A percentile compares a stretch with the other conserved stretches of the same genome.
Evolutionary conservation across 163 green algal species (phyloP).

Genomic region (Volvox carteri): DNA sequence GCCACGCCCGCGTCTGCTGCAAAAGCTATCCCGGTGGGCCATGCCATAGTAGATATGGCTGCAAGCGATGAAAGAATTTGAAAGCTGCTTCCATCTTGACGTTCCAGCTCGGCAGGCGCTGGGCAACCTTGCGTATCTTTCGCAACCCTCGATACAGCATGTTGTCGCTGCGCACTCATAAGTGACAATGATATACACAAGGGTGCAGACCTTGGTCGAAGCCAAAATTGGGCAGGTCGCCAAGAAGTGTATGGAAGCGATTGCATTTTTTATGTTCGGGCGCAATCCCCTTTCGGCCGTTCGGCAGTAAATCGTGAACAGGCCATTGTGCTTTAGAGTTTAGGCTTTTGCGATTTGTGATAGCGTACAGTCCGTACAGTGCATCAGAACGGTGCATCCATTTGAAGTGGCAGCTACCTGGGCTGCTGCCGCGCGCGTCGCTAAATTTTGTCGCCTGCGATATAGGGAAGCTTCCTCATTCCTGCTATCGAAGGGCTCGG

Average conservation of each 20-base stretch:
- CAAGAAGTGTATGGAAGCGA: constrained; percentile 11
- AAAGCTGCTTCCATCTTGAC: background rate
- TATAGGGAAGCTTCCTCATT: too few species aligned
- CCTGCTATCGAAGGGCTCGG: too few species aligned
- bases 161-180: background rate
- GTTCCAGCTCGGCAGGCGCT: background rate
- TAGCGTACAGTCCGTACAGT: too few species aligned
- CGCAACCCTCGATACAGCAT: background rate
- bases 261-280: constrained; percentile 14
- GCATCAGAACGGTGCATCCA: too few species aligned
- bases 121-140: background rate
- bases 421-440: too few species aligned
- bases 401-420: too few species aligned
- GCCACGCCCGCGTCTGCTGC: constrained; percentile 49
- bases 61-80: background rate
- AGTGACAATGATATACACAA: background rate
- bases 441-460: too few species aligned
- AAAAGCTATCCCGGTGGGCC: constrained; percentile 12
- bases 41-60: background rate
- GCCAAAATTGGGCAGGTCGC: background rate
- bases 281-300: too few species aligned
- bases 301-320: too few species aligned
- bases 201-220: background rate
- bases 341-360: too few species aligned
- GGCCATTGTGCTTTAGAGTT: too few species aligned